Evolutionary conservation across 2,329 filamentous ascomycete species (phyloP).

Genomic region (Colletotrichum eremochloae): DNA sequence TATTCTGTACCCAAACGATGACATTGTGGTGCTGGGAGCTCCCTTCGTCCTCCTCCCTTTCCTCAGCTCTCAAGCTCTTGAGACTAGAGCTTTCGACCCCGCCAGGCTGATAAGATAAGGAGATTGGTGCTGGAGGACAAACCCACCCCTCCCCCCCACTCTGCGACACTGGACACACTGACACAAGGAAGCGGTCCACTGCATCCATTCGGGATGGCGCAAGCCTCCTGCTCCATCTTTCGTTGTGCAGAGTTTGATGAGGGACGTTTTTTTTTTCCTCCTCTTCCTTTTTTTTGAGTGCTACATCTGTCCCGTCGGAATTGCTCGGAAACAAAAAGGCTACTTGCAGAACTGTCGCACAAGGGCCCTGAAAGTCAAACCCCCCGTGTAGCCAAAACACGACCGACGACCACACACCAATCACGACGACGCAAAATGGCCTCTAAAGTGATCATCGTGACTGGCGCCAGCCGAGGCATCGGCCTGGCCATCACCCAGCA

Average conservation of each 20-base stretch:
- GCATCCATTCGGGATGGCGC: slow-evolving; percentile 18
- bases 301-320: not conserved
- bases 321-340: not conserved
- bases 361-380: not conserved
- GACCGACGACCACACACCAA: not conserved
- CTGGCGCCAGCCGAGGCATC: slow-evolving; percentile 74
- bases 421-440: slow-evolving; percentile 52
- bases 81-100: slow-evolving; percentile 2
- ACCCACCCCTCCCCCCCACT: not conserved
- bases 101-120: slow-evolving; percentile 23
- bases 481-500: slow-evolving; percentile 68
- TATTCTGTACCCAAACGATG: not conserved
- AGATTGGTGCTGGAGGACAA: not conserved
- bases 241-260: slow-evolving; percentile 1
- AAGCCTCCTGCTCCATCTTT: slow-evolving; percentile 13
- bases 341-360: too few relatives aligned
- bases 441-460: slow-evolving; percentile 79
- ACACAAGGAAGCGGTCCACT: slow-evolving; percentile 3
- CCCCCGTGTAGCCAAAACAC: not conserved
- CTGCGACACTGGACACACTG: slow-evolving; percentile 9
- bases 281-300: not conserved
- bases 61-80: not conserved
- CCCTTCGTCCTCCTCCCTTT: not conserved
- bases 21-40: not conserved
- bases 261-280: not conserved